These are phyloP conservation scores for Coemansia sp. DNA, from an alignment of 371 early-diverging fungal species.

Conservation along the genomic window DNA sequence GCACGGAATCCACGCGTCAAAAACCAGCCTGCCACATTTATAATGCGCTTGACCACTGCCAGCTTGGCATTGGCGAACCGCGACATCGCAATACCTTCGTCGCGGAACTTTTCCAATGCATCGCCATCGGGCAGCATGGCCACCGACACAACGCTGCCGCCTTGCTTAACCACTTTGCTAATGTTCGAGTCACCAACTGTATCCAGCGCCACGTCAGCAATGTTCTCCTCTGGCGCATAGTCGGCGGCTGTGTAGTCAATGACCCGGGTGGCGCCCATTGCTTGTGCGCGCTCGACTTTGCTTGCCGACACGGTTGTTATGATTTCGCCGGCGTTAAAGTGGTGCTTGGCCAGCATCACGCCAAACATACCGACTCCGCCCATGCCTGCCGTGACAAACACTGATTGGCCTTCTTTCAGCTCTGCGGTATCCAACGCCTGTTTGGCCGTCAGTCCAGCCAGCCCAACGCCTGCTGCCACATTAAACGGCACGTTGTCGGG, in stretches of 20 bases:
- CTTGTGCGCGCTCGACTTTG: constrained; percentile 39
- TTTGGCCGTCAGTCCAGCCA: constrained; percentile 48
- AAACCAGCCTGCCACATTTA: constrained; percentile 8
- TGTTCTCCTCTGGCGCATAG: constrained; percentile 10
- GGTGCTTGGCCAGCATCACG: constrained; percentile 33
- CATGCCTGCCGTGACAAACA: constrained; percentile 46
- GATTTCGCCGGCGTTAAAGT: constrained; percentile 26
- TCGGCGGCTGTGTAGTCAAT: constrained; percentile 52
- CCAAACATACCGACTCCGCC: constrained; percentile 52
- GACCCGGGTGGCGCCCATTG: constrained; percentile 54
- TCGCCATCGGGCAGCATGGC: constrained; percentile 23
- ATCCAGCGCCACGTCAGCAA: constrained; percentile 35
- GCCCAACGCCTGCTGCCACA: constrained; percentile 38
- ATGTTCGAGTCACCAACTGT: constrained; percentile 20
- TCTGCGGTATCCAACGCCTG: constrained; percentile 31
- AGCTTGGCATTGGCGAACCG: constrained; percentile 9
- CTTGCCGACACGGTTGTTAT: constrained; percentile 53
- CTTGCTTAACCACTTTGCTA: constrained; percentile 15
- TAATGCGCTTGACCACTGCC: constrained; percentile 1
- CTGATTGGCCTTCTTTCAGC: constrained; percentile 8
- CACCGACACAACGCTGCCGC: constrained; percentile 22
- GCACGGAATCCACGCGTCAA: constrained; percentile 22
- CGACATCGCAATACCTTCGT: constrained; percentile 5
- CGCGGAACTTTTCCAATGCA: constrained; percentile 16
- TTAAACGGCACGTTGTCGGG: constrained; percentile 30